Evolutionary conservation across 805 yeast species (phyloP).

Genomic region (Saturnispora zaruensis): DNA sequence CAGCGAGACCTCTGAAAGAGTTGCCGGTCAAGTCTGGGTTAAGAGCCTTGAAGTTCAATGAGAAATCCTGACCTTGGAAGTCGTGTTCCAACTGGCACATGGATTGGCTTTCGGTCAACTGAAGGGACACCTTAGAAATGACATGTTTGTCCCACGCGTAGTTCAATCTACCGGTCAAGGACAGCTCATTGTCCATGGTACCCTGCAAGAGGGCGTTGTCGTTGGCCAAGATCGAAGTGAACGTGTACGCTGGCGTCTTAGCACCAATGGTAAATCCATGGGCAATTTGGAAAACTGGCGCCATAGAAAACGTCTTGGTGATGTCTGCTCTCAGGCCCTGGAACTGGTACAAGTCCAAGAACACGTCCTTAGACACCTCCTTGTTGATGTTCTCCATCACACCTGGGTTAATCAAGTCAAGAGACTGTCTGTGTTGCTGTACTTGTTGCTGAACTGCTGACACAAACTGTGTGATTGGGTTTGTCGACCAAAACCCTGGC

Average conservation of each 20-base stretch:
- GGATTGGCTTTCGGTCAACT: constrained; percentile 77
- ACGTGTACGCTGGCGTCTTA: constrained; percentile 82
- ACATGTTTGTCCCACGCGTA: constrained; percentile 80
- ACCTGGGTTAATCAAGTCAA: constrained; percentile 87
- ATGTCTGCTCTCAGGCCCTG: constrained; percentile 95
- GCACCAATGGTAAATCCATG: constrained; percentile 90
- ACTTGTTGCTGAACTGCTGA: constrained; percentile 68
- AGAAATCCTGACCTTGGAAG: constrained; percentile 80
- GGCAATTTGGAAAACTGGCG: constrained; percentile 94
- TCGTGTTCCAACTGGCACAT: constrained; percentile 97
- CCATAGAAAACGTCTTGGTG: constrained; percentile 80
- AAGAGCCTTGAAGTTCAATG: constrained; percentile 80
- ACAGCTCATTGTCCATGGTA: constrained; percentile 76
- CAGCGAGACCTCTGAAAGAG: constrained; percentile 82
- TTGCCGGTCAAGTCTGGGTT: constrained; percentile 78
- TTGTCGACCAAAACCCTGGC: constrained; percentile 65
- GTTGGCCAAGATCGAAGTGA: constrained; percentile 80
- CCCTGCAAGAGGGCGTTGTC: constrained; percentile 86
- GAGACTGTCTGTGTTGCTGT: constrained; percentile 67
- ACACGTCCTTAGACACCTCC: constrained; percentile 91
- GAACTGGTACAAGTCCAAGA: constrained; percentile 80
- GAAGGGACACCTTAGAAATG: constrained; percentile 78
- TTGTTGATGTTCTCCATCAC: constrained; percentile 87
- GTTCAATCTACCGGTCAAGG: constrained; percentile 82
- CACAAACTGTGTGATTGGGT: constrained; percentile 73